Base-by-base conservation (phyloP, 2,329 filamentous ascomycete species). In the Sclerotinia borealis region DNA sequence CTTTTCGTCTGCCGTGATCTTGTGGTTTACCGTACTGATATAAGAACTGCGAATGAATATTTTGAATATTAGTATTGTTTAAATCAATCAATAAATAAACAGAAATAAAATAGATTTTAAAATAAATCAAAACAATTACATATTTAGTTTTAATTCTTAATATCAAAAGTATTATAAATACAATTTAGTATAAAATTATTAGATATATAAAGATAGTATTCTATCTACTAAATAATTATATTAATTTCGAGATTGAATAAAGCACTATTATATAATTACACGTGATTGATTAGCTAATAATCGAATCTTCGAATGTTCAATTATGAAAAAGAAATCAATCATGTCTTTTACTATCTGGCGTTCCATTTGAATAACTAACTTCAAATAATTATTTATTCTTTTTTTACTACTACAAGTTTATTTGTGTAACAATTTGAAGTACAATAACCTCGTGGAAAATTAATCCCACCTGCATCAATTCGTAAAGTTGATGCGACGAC, bases 341-440 rank as follows among this genome's bases (percentile, higher is more conserved):
- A 58, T 58, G 54, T 58, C 54, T 58, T n/a, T n/a, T 58, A 31
- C 54, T 47, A 34, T 45, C 27, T 58, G 54, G 54, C 27, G 54
- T 27, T 25, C 54, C 54, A 58, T 58, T 36, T 58, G 54, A 58
- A 45, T 58, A 58, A 58, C 54, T 25, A 29, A 15, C 15, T 41
- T 45, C 43, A 25, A 22, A 19, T 45, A 27, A 11, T 47, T 47
- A 22, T 25, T 39, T 34, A 10, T 45, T 25, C 39, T 17, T 15
- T 25, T 31, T 2, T 34, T 34, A 9, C 19, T n/a, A n/a, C n/a
- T n/a, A n/a, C 27, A 13, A 34, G 11, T 34, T 45, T 13, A 29
- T 15, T 37, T 36, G 54, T 45, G 54, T 47, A 36, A 34, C 54
- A 13, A n/a, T n/a, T n/a, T n/a, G n/a, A n/a, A n/a, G n/a, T n/a